phyloP scores from a whole-genome alignment of 371 early-diverging fungal species.

The Actinomortierella ambigua region DNA sequence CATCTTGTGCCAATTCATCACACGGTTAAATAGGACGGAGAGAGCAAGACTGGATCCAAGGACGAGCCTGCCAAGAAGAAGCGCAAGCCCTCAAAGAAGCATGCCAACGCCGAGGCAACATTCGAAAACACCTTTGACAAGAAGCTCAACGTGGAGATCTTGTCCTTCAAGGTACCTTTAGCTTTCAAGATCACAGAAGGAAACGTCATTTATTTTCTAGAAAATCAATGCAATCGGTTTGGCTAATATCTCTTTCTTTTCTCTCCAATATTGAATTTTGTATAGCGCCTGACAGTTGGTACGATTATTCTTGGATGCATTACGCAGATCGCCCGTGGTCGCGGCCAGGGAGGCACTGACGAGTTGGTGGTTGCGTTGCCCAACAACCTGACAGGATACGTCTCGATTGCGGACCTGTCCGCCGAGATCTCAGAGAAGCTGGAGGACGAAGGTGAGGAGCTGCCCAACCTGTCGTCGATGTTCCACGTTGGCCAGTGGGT shows the following conservation, averaged over 20 bases:
- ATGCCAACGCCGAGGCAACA: conserved; percentile 28
- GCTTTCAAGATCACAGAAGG: no score
- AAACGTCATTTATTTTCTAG: no score
- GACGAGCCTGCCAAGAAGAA: conserved; percentile 62
- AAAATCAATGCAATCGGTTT: no score
- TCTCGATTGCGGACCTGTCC: conserved; percentile 83
- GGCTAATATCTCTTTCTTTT: conserved; percentile 5
- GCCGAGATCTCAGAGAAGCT: conserved; percentile 62
- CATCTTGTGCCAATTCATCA: conserved; percentile 5
- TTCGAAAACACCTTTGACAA: conserved; percentile 45
- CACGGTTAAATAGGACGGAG: conserved; percentile 9
- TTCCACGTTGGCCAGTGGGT: conserved; percentile 82
- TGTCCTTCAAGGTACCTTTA: conserved; percentile 69
- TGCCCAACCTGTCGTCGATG: conserved; percentile 63
- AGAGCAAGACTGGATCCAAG: conserved; percentile 25
- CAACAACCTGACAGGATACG: conserved; percentile 75
- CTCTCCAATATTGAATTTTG: not conserved
- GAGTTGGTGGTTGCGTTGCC: conserved; percentile 82
- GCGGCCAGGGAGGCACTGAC: conserved; percentile 54
- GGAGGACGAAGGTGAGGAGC: conserved; percentile 60
- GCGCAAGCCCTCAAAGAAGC: conserved; percentile 46
- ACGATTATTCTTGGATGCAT: conserved; percentile 80
- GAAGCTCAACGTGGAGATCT: conserved; percentile 53
- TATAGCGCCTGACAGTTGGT: conserved; percentile 71
- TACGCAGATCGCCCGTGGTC: conserved; percentile 63